Conservation (phyloP, 192 early-diverging fungal species). For the Coemansia sp. region DNA sequence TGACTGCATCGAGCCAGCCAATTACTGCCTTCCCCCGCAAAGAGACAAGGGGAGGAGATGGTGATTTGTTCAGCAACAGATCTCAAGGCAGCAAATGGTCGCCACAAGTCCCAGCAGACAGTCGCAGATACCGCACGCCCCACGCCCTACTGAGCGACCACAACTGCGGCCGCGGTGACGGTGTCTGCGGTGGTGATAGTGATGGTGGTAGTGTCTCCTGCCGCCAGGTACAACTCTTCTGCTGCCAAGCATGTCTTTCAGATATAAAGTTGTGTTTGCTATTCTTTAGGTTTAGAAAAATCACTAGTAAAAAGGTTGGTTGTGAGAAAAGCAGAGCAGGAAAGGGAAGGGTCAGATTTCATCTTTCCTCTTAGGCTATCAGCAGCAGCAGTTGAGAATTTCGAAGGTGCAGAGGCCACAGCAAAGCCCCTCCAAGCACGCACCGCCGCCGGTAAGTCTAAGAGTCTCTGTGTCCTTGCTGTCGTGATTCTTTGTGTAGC, state of each 20-base stretch:
- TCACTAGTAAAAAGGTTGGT: too few species aligned
- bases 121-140: slow-evolving; percentile 10
- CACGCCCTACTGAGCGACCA: background rate
- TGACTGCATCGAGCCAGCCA: background rate
- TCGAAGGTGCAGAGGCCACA: background rate
- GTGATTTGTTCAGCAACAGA: background rate
- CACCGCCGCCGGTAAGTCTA: background rate
- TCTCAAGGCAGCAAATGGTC: background rate
- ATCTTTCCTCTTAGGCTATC: background rate
- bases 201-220: slow-evolving; percentile 8
- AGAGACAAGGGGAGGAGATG: too few species aligned
- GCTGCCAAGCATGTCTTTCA: slow-evolving; percentile 19
- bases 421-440: background rate
- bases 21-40: too few species aligned
- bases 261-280: too few species aligned
- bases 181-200: background rate
- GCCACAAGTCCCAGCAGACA: slow-evolving; percentile 5
- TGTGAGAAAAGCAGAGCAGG: background rate
- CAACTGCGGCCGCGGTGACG: background rate
- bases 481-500: background rate
- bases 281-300: too few species aligned
- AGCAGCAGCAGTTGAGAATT: background rate
- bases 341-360: background rate
- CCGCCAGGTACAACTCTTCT: slow-evolving; percentile 13
- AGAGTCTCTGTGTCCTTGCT: background rate